These are phyloP conservation scores for Beauveria sp. DNA, from an alignment of 2,329 filamentous ascomycete species.

Conservation along the genomic window DNA sequence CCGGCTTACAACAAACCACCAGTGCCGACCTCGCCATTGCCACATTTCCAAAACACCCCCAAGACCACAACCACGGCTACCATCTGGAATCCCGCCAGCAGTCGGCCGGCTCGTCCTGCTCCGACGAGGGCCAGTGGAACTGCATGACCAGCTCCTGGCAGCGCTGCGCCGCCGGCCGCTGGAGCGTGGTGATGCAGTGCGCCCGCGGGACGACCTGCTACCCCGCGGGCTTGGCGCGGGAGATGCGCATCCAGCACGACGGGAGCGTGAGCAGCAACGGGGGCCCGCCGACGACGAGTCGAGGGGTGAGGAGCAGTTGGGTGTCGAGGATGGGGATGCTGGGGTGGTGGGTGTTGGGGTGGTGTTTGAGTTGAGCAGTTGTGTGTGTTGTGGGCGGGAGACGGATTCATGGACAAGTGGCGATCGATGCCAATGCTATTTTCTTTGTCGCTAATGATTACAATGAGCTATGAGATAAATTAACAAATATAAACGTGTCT, in stretches of 20 bases:
- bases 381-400: too few species aligned
- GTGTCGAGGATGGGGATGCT: background rate
- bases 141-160: constrained; percentile 43
- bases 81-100: constrained; percentile 9
- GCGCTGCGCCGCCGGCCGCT: constrained; percentile 39
- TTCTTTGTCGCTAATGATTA: background rate
- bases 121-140: constrained; percentile 45
- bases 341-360: background rate
- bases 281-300: background rate
- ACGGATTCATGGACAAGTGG: background rate
- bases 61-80: background rate
- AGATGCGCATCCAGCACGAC: constrained; percentile 30
- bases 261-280: constrained; percentile 9
- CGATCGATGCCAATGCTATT: background rate
- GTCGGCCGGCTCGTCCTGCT: constrained; percentile 31
- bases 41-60: background rate
- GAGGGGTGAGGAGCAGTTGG: background rate
- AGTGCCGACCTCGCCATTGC: background rate
- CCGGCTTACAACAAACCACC: background rate
- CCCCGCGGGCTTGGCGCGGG: constrained; percentile 33
- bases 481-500: background rate
- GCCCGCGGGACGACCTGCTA: constrained; percentile 38
- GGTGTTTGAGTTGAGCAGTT: background rate
- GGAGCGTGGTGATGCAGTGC: constrained; percentile 37
- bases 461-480: background rate